Conservation (phyloP, 176 grass and related monocot species). For the Dendrocalamus sinicus region DNA sequence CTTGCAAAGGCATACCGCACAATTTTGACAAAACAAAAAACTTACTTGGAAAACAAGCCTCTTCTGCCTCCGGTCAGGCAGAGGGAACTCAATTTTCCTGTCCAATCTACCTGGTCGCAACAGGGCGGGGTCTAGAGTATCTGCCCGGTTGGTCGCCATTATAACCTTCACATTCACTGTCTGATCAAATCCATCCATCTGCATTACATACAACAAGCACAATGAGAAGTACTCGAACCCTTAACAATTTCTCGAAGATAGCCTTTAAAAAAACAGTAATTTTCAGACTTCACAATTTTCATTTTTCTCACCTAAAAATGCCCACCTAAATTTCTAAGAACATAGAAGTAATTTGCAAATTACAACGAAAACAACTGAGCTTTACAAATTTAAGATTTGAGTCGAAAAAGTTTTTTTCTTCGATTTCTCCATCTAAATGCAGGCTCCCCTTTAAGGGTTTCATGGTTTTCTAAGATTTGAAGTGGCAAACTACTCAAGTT, state of each 20-base stretch:
- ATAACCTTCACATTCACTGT: constrained; percentile 99
- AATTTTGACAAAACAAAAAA: constrained; percentile 1
- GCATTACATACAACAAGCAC: constrained; percentile 38
- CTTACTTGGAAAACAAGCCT: constrained; percentile 97
- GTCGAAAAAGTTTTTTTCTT: neutral
- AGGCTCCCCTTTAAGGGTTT: neutral
- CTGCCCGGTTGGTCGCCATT: constrained; percentile 99
- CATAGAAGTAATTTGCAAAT: neutral
- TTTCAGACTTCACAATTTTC: neutral
- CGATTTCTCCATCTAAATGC: neutral
- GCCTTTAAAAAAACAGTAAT: neutral
- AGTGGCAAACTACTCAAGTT: neutral
- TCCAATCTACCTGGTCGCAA: constrained; percentile 92
- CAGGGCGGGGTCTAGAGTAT: constrained; percentile 94
- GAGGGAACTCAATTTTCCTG: constrained; percentile 97
- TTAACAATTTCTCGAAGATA: neutral
- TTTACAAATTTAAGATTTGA: neutral
- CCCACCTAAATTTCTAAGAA: neutral
- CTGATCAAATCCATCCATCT: constrained; percentile 99
- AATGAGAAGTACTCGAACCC: neutral
- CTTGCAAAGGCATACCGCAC: neutral
- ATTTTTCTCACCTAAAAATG: neutral
- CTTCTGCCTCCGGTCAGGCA: constrained; percentile 91
- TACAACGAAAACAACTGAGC: neutral
- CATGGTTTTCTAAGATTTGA: neutral